These are phyloP conservation scores for Wickerhamiella siamensis DNA, from an alignment of 805 yeast genomes.

Conservation along the genomic window DNA sequence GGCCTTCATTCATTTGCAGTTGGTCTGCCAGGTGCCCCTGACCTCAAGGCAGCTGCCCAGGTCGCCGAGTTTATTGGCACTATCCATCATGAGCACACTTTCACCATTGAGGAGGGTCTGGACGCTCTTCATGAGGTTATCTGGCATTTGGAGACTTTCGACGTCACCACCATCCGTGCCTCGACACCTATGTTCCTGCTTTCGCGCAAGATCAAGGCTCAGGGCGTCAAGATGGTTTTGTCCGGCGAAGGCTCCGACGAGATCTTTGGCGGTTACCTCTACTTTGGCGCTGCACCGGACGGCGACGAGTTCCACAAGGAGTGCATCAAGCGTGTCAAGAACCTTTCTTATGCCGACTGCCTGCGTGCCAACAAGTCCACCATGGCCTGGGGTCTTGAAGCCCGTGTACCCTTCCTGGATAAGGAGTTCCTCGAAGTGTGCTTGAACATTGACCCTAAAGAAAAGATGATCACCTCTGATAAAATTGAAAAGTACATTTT, in stretches of 20 bases:
- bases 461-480: constrained; percentile 71
- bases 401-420: constrained; percentile 98
- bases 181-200: constrained; percentile 97
- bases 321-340: constrained; percentile 90
- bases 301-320: constrained; percentile 89
- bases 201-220: constrained; percentile 95
- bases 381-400: constrained; percentile 99
- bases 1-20: constrained; percentile 90
- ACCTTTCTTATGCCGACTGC: constrained; percentile 95
- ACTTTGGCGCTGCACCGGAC: constrained; percentile 93
- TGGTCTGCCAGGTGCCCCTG: constrained; percentile 97
- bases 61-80: constrained; percentile 95
- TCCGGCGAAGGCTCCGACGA: constrained; percentile 99
- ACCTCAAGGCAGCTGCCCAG: constrained; percentile 86
- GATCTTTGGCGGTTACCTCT: constrained; percentile 95
- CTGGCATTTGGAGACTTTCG: constrained; percentile 91
- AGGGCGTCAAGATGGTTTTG: constrained; percentile 98
- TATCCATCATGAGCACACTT: constrained; percentile 94
- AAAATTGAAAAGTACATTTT: constrained; percentile 84
- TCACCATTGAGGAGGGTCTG: constrained; percentile 91
- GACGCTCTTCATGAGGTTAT: constrained; percentile 93
- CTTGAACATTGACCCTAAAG: constrained; percentile 89
- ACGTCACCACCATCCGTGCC: constrained; percentile 97
- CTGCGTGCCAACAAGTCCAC: constrained; percentile 98
- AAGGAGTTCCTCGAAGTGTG: constrained; percentile 78